A percentile compares a stretch with the other conserved stretches of the same genome.
phyloP scores from a whole-genome alignment of 108 stramenopile species.

The Conticribra guillardii region DNA sequence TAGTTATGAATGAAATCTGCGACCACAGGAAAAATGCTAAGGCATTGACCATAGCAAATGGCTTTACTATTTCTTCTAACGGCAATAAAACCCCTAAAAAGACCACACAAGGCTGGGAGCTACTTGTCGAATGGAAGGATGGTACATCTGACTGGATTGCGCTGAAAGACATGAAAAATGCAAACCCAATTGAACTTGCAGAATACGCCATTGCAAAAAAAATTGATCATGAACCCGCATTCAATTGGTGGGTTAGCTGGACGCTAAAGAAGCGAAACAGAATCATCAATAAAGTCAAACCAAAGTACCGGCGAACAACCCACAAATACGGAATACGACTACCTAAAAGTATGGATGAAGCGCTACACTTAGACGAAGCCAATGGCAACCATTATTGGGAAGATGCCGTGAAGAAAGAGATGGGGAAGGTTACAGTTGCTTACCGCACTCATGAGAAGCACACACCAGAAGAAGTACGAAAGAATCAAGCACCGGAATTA shows the following conservation, averaged over 20 bases:
- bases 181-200: background rate
- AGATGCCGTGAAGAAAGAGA: slow-evolving; percentile 26
- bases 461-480: slow-evolving; percentile 3
- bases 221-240: background rate
- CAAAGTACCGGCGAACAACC: background rate
- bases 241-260: background rate
- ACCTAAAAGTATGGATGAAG: background rate
- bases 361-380: no score
- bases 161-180: background rate
- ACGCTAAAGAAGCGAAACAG: background rate
- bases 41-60: slow-evolving; percentile 2
- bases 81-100: background rate
- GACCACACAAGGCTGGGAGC: background rate
- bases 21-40: background rate
- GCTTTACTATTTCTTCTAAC: background rate
- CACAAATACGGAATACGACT: background rate
- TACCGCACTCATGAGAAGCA: slow-evolving; percentile 2
- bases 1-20: slow-evolving; percentile 6
- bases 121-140: background rate
- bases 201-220: background rate
- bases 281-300: background rate
- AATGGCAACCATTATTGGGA: background rate
- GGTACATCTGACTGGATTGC: background rate
- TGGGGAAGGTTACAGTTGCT: slow-evolving; percentile 13
- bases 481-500: background rate